Evolutionary conservation across 192 early-diverging fungal genomes (phyloP).

Genomic region (Coemansia sp.): DNA sequence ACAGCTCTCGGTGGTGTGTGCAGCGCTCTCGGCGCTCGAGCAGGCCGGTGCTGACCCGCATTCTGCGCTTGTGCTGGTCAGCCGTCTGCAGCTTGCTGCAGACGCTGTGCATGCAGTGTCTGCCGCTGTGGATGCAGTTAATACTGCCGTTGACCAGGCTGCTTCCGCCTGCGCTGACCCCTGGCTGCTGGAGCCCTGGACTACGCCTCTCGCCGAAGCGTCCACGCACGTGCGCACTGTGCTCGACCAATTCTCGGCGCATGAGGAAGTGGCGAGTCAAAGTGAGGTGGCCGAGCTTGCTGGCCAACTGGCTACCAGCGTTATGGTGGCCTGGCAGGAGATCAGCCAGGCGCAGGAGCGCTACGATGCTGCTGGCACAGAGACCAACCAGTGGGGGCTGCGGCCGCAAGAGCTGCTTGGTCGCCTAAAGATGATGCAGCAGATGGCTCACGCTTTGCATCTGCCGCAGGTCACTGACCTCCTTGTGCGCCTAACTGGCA

Average conservation of each 20-base stretch:
- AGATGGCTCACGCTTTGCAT: constrained; percentile 21
- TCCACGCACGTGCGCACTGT: neutral
- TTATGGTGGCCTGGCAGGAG: constrained; percentile 46
- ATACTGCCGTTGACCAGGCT: neutral
- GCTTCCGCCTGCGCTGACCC: constrained; percentile 8
- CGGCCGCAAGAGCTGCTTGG: constrained; percentile 38
- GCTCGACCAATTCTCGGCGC: neutral
- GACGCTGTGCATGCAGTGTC: constrained; percentile 5
- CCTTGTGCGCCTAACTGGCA: constrained; percentile 10
- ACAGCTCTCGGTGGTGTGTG: constrained; percentile 2
- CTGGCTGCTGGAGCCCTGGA: constrained; percentile 18
- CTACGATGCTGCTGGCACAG: neutral
- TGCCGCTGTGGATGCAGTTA: neutral
- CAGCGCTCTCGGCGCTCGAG: constrained; percentile 6
- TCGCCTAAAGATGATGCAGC: constrained; percentile 24
- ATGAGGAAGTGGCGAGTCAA: neutral
- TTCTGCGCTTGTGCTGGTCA: constrained; percentile 4
- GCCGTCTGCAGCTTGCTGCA: neutral
- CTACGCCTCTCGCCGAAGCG: neutral
- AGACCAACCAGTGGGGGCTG: constrained; percentile 34
- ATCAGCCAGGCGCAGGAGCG: constrained; percentile 31
- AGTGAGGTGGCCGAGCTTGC: constrained; percentile 16
- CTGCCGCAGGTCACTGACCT: constrained; percentile 28
- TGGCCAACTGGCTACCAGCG: constrained; percentile 36
- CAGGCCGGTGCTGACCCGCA: constrained; percentile 5